phyloP scores from a whole-genome alignment of 2,329 filamentous ascomycete genomes.

The Ilyonectria robusta region DNA sequence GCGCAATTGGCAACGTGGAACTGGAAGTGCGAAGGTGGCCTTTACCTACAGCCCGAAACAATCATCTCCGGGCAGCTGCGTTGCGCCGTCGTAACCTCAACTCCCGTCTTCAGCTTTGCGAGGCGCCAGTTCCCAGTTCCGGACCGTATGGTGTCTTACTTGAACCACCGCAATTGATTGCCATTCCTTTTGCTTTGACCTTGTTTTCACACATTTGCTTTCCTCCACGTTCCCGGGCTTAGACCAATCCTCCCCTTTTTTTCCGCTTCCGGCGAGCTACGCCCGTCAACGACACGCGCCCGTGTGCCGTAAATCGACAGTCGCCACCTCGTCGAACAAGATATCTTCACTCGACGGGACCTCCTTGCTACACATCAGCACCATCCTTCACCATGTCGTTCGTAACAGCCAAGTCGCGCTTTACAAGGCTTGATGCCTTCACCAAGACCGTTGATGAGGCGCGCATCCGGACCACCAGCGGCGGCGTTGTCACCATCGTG shows the following conservation, averaged over 20 bases:
- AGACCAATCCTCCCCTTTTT: constrained; percentile 2
- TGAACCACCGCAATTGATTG: constrained; percentile 22
- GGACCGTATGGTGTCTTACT: constrained; percentile 29
- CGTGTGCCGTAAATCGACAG: neutral
- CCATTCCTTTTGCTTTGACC: constrained; percentile 9
- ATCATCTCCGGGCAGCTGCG: constrained; percentile 9
- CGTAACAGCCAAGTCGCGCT: constrained; percentile 82
- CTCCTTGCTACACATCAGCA: constrained; percentile 23
- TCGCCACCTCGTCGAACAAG: neutral
- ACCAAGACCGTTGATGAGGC: constrained; percentile 99
- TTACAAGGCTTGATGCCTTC: constrained; percentile 97
- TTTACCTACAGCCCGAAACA: constrained; percentile 19
- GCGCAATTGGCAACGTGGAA: constrained; percentile 30
- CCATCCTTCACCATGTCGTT: constrained; percentile 73
- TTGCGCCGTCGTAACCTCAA: constrained; percentile 8
- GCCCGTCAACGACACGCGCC: neutral
- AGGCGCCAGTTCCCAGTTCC: constrained; percentile 16
- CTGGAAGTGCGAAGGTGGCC: constrained; percentile 37
- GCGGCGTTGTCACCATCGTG: constrained; percentile 93
- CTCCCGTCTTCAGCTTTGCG: constrained; percentile 15
- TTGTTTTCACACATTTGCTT: too few species aligned
- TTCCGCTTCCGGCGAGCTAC: neutral
- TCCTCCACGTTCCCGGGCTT: constrained; percentile 9
- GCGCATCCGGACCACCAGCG: constrained; percentile 93
- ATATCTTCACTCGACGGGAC: constrained; percentile 11